phyloP scores from a whole-genome alignment of 495 filamentous ascomycete species.

The Elasticomyces elasticus region DNA sequence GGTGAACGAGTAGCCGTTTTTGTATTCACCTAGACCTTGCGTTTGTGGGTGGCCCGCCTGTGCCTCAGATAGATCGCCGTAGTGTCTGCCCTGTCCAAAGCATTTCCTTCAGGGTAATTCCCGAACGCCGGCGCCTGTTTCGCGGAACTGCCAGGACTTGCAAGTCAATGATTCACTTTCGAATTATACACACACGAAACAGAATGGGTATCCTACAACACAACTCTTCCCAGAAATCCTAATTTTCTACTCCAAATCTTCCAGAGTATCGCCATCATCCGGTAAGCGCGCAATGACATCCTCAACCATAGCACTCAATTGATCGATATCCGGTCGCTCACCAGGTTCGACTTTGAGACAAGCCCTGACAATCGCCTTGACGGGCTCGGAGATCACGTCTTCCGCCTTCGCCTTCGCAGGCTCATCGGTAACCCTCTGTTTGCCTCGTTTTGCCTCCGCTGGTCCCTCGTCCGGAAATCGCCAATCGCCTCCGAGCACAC shows the following conservation, averaged over 20 bases:
- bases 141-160: too few species aligned
- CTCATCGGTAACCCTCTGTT: conserved; percentile 42
- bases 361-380: conserved; percentile 75
- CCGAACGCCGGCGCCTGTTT: too few species aligned
- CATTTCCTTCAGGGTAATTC: too few species aligned
- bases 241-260: conserved; percentile 12
- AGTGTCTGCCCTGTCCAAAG: too few species aligned
- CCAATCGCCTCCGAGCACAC: conserved; percentile 86
- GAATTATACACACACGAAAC: not conserved
- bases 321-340: conserved; percentile 82
- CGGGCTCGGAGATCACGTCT: conserved; percentile 55
- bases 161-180: too few species aligned
- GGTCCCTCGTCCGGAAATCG: conserved; percentile 75
- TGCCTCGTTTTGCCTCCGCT: conserved; percentile 37
- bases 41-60: too few species aligned
- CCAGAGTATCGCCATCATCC: conserved; percentile 45
- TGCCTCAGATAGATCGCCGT: too few species aligned
- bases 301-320: conserved; percentile 74
- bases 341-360: conserved; percentile 88
- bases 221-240: not conserved
- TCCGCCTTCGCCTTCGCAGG: conserved; percentile 17
- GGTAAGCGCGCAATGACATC: conserved; percentile 54
- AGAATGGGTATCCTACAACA: conserved; percentile 2
- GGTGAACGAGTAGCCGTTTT: too few species aligned
- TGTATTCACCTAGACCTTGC: too few species aligned